Base-by-base conservation (phyloP, 345 rosid genomes). In the Lagerstroemia speciosa region DNA sequence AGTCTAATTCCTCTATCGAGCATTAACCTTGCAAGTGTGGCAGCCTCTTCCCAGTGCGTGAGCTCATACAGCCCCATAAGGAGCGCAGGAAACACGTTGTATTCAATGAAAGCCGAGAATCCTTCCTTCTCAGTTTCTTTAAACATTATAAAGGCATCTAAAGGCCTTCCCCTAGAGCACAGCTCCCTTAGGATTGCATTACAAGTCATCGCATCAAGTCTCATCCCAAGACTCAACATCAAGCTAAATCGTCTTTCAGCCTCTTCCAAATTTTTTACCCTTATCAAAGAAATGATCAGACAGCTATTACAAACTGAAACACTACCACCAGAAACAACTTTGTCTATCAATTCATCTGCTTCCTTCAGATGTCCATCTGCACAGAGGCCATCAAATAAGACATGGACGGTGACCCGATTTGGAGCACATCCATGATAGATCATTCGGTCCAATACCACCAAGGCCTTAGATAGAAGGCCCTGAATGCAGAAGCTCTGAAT, bases 391-490 rank as follows among this genome's bases (percentile, higher is more conserved):
- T 83, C 69, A 26, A 91, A 76, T 82, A 91, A 77, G 74, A 80
- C 78, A 76, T 78, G 74, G 71, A 84, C 79, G 11, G 95, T 91
- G 62, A 88, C 91, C 33, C 83, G 82, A 73, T 86, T 91, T 40
- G 93, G 96, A 62, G 65, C 74, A 76, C 86, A 82, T 12, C 91
- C 89, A 72, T 20, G 46, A 66, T 78, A 81, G 64, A 67, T 78
- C 95, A 93, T 93, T 79, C 90, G 81, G 68, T 93, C 88, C 67
- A 91, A 77, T 69, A 91, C 37, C 71, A 48, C 68, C 76, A 89
- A 64, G 20, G 91, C 97, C 66, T 89, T 92, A 26, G 0, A 65
- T 17, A 76, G 37, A 74, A 67, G 75, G 32, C 89, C 89, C 68
- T 77, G 82, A 77, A 79, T 83, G 66, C 90, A 88, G n/a, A 85